These are phyloP conservation scores for Candida namnaoensis DNA, from an alignment of 805 yeast genomes.

Conservation along the genomic window DNA sequence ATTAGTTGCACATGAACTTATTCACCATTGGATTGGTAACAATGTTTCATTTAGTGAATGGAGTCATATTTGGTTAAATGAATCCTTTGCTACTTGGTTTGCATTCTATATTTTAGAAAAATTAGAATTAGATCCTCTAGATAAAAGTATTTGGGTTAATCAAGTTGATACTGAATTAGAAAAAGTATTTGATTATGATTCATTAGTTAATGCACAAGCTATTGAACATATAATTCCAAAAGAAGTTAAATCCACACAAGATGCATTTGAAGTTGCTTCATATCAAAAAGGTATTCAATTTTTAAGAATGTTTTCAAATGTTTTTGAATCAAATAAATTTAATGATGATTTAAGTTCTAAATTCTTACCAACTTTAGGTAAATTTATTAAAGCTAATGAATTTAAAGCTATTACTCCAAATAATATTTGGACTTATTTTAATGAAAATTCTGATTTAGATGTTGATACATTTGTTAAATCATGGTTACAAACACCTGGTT, in stretches of 20 bases:
- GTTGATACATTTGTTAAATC: constrained; percentile 44
- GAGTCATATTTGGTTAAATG: constrained; percentile 67
- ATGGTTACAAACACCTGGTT: constrained; percentile 56
- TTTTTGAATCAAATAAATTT: constrained; percentile 25
- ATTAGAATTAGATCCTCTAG: constrained; percentile 15
- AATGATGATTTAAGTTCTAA: constrained; percentile 20
- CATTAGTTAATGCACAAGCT: constrained; percentile 20
- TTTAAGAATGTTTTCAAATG: constrained; percentile 40
- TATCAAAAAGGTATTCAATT: constrained; percentile 56
- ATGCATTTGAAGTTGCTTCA: constrained; percentile 39
- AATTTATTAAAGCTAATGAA: constrained; percentile 26
- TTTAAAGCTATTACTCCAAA: constrained; percentile 34
- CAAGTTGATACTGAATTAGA: constrained; percentile 22
- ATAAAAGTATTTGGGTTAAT: constrained; percentile 23
- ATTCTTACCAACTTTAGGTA: constrained; percentile 26
- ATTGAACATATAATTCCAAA: constrained; percentile 23
- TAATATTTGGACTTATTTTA: constrained; percentile 43
- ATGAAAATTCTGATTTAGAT: constrained; percentile 28
- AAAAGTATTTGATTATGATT: constrained; percentile 26
- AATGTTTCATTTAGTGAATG: constrained; percentile 58
- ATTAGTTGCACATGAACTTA: constrained; percentile 61
- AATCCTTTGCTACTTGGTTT: constrained; percentile 69
- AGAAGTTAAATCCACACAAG: constrained; percentile 27
- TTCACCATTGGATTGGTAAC: constrained; percentile 80
- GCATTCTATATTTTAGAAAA: constrained; percentile 39